A percentile compares a stretch with the other conserved stretches of the same genome.
Evolutionary conservation across 352 stramenopile genomes (phyloP).

Genomic region (Phytophthora nicotianae): DNA sequence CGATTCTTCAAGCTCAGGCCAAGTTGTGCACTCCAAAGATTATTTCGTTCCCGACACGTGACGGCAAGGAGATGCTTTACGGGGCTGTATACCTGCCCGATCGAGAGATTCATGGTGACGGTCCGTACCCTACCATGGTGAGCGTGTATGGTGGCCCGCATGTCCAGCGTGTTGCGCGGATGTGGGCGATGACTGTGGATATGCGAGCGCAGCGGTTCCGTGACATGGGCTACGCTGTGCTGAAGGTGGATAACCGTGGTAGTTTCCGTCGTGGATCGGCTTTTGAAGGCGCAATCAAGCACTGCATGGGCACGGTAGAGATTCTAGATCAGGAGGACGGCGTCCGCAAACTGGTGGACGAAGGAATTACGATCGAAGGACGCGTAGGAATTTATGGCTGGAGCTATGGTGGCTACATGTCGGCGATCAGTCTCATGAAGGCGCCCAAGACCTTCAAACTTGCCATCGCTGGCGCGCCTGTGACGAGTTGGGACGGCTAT

Average conservation of each 20-base stretch:
- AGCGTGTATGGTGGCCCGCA: slow-evolving; percentile 97
- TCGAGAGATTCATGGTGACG: slow-evolving; percentile 76
- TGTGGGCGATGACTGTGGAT: slow-evolving; percentile 93
- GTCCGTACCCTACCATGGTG: slow-evolving; percentile 95
- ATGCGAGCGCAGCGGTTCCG: slow-evolving; percentile 94
- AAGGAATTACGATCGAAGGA: slow-evolving; percentile 89
- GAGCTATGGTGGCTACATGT: slow-evolving; percentile 98
- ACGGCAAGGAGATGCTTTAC: slow-evolving; percentile 88
- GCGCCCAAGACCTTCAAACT: slow-evolving; percentile 95
- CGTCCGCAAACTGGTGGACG: slow-evolving; percentile 76
- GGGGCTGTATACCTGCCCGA: slow-evolving; percentile 95
- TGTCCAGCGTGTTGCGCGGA: slow-evolving; percentile 94
- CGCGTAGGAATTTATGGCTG: slow-evolving; percentile 97
- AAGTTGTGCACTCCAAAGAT: slow-evolving; percentile 72
- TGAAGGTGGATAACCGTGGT: slow-evolving; percentile 97
- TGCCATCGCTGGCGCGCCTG: slow-evolving; percentile 95
- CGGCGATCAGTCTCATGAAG: slow-evolving; percentile 96
- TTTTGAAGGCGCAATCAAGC: slow-evolving; percentile 95
- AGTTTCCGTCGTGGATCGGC: slow-evolving; percentile 90
- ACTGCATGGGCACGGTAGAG: slow-evolving; percentile 92
- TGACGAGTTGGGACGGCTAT: slow-evolving; percentile 98
- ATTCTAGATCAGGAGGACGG: slow-evolving; percentile 87
- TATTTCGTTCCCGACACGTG: slow-evolving; percentile 83
- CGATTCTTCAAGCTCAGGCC: slow-evolving; percentile 43
- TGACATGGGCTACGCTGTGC: slow-evolving; percentile 94